phyloP scores from a whole-genome alignment of 805 yeast genomes.

The Metschnikowia colocasiae region DNA sequence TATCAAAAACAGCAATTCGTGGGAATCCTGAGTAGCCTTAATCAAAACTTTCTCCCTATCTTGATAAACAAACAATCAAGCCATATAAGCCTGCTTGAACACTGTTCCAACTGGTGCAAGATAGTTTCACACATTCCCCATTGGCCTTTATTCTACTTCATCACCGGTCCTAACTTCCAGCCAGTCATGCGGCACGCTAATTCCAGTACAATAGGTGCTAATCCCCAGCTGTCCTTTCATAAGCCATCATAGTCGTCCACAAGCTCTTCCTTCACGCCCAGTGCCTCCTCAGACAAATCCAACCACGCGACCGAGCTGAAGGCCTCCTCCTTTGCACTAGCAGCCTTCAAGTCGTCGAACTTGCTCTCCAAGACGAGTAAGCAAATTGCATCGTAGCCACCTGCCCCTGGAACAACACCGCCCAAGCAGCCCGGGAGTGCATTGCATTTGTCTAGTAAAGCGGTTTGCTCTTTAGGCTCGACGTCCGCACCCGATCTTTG shows the following conservation, averaged over 20 bases:
- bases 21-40: no score
- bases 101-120: no score
- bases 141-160: no score
- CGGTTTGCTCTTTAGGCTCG: slow-evolving; percentile 79
- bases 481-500: slow-evolving; percentile 72
- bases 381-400: slow-evolving; percentile 93
- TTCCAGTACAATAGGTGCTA: not conserved
- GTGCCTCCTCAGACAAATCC: slow-evolving; percentile 57
- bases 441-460: slow-evolving; percentile 50
- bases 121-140: no score
- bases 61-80: no score
- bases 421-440: slow-evolving; percentile 75
- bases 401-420: slow-evolving; percentile 99
- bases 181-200: not conserved
- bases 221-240: not conserved
- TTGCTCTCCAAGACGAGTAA: slow-evolving; percentile 52
- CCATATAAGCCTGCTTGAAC: no score
- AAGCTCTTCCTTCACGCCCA: slow-evolving; percentile 54
- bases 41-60: no score
- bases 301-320: slow-evolving; percentile 62
- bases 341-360: slow-evolving; percentile 25
- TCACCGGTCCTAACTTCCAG: not conserved
- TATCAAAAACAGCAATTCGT: no score
- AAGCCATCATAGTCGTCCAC: slow-evolving; percentile 28
- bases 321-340: slow-evolving; percentile 19